Evolutionary conservation across 2,329 filamentous ascomycete genomes (phyloP), one percentile per base, ranked within the genome.

Genomic region (Zymoseptoria crescenta): DNA sequence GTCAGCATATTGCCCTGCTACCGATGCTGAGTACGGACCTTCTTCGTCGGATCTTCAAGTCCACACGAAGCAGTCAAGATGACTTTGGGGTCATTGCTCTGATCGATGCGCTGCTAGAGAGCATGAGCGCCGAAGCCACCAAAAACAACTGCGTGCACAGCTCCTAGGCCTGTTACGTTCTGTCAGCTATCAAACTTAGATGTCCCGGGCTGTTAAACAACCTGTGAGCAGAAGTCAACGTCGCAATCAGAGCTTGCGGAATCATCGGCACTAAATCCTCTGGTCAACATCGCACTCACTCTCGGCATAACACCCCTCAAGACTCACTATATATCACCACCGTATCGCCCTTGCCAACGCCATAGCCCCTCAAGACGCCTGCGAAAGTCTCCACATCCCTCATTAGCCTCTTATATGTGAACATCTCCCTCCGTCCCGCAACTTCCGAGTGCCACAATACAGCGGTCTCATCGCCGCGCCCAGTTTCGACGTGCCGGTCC

Each of bases 131-230:
- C 91, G 71, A 96, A 96, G 0, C 92, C 92, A 49, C 93, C 92
- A 74, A 96, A 96, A 3, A 97, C 92, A 4, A 96, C 90, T 3
- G 89, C 86, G 71, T 97, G 93, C 56, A 96, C 85, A n/a, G 91
- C 92, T 10, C 92, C 93, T 0, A 96, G 79, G 8, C 91, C 84
- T 62, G 85, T 85, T 60, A 16, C 35, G 35, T 41, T 3, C 6
- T 16, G 13, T 41, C 35, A 41, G 35, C 16, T 16, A 41, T 2
- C 1, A 9, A 41, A 13, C 5, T 41, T 16, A 9, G 5, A 41
- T 41, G 10, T 41, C 35, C 16, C 3, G 10, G 16, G 35, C 4
- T 5, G 1, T 16, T 9, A 16, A 16, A 41, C 35, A 16, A 41
- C 35, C 16, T 16, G 16, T 16, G 35, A 4, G 35, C 35, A 41